Evolutionary conservation across 345 rosid species (phyloP).

Genomic region (Rhizophora apiculata): DNA sequence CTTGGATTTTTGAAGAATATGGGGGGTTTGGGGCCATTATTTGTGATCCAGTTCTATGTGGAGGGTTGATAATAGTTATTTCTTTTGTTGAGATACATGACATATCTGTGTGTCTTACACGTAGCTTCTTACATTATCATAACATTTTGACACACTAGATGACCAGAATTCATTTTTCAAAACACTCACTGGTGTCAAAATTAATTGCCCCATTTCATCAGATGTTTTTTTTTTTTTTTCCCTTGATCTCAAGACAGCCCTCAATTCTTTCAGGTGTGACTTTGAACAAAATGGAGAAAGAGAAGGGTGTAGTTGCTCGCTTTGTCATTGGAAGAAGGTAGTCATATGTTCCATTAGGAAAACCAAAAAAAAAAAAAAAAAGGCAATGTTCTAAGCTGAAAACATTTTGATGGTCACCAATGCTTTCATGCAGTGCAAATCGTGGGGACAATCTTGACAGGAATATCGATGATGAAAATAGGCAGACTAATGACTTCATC

Average conservation of each 20-base stretch:
- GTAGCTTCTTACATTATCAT: neutral
- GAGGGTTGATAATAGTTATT: no score
- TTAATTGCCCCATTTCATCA: neutral
- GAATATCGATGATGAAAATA: constrained; percentile 59
- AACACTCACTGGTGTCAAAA: neutral
- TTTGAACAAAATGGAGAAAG: constrained; percentile 24
- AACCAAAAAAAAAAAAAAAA: neutral
- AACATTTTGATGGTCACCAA: neutral
- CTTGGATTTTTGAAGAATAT: no score
- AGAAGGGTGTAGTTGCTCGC: constrained; percentile 25
- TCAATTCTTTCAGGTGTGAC: constrained; percentile 13
- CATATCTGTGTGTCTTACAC: neutral
- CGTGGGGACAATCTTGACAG: constrained; percentile 60
- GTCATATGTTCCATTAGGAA: neutral
- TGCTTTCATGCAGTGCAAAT: constrained; percentile 35
- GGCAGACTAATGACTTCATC: constrained; percentile 58
- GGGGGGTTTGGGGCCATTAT: no score
- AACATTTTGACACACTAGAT: no score
- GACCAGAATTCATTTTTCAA: neutral
- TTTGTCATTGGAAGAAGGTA: constrained; percentile 34
- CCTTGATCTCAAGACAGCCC: neutral
- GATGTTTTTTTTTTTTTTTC: neutral
- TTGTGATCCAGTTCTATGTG: no score
- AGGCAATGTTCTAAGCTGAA: neutral
- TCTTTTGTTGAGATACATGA: neutral